Percentiles rank a stretch among this genome's conserved stretches.
Evolutionary conservation across 306 rosid genomes (phyloP).

Genomic region (Castanea sativa): DNA sequence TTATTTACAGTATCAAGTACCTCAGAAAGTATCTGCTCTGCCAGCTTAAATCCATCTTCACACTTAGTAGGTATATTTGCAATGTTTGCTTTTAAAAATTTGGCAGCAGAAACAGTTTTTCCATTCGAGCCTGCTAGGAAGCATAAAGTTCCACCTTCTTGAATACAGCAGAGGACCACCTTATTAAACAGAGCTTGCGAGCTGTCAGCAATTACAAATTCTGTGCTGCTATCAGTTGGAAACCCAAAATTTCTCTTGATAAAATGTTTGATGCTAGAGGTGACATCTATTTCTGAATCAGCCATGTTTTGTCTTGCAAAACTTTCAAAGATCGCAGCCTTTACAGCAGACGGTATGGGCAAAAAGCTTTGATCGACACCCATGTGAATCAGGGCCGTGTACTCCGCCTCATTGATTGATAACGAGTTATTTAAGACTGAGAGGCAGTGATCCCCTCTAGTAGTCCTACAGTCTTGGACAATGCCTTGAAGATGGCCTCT

Average conservation of each 20-base stretch:
- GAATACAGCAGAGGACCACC: conserved; percentile 81
- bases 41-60: conserved; percentile 66
- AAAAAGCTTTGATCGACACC: conserved; percentile 87
- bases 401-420: conserved; percentile 56
- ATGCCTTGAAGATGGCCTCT: conserved; percentile 63
- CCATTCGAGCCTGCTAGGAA: conserved; percentile 93
- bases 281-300: conserved; percentile 81
- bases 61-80: conserved; percentile 58
- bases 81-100: conserved; percentile 69
- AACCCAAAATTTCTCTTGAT: conserved; percentile 73
- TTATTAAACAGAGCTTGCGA: conserved; percentile 79
- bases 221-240: conserved; percentile 54
- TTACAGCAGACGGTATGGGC: conserved; percentile 72
- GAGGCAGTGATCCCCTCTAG: conserved; percentile 79
- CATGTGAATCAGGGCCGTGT: conserved; percentile 77
- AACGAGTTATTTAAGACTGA: conserved; percentile 70
- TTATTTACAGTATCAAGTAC: conserved; percentile 55
- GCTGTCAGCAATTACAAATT: conserved; percentile 68
- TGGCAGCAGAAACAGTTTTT: conserved; percentile 81
- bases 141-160: conserved; percentile 93
- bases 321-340: conserved; percentile 93
- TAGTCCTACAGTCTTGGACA: conserved; percentile 88
- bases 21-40: conserved; percentile 50
- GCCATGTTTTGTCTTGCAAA: conserved; percentile 93
- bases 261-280: conserved; percentile 62